Conservation (phyloP, 2,329 filamentous ascomycete species). For the Paecilomyces dactylethromorphus region DNA sequence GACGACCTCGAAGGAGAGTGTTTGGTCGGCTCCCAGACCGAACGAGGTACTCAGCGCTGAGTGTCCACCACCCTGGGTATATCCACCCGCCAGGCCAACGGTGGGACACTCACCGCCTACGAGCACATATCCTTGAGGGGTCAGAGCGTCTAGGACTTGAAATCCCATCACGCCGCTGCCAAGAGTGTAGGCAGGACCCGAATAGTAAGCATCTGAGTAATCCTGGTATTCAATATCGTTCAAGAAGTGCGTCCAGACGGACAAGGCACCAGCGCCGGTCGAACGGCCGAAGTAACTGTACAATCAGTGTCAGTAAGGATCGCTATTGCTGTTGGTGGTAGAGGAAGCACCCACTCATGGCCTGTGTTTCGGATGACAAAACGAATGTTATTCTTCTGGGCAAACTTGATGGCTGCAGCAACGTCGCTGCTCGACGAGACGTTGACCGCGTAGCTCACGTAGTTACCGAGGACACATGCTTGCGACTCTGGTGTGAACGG, state of each 20-base stretch:
- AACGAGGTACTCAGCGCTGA: conserved; percentile 46
- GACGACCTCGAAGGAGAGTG: conserved; percentile 52
- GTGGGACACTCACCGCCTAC: too few relatives aligned
- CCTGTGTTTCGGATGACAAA: conserved; percentile 41
- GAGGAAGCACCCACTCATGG: conserved; percentile 20
- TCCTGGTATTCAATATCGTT: too few relatives aligned
- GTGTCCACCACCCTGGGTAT: conserved; percentile 56
- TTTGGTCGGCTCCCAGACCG: conserved; percentile 55
- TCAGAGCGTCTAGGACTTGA: too few relatives aligned
- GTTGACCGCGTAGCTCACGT: conserved; percentile 28
- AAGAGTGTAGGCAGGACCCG: too few relatives aligned
- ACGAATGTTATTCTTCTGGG: conserved; percentile 43
- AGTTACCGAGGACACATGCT: conserved; percentile 23
- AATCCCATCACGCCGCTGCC: too few relatives aligned
- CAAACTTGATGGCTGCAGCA: conserved; percentile 30
- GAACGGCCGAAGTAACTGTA: conserved; percentile 29
- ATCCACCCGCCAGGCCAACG: conserved; percentile 56
- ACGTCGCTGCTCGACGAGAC: conserved; percentile 20
- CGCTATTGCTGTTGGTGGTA: too few relatives aligned
- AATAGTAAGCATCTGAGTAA: too few relatives aligned
- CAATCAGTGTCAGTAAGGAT: too few relatives aligned
- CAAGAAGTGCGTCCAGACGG: too few relatives aligned
- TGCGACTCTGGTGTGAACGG: too few relatives aligned
- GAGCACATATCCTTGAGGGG: too few relatives aligned
- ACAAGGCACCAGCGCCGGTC: conserved; percentile 57